These are phyloP conservation scores for Phytopythium sindhum DNA, from an alignment of 352 stramenopile species.

Conservation along the genomic window DNA sequence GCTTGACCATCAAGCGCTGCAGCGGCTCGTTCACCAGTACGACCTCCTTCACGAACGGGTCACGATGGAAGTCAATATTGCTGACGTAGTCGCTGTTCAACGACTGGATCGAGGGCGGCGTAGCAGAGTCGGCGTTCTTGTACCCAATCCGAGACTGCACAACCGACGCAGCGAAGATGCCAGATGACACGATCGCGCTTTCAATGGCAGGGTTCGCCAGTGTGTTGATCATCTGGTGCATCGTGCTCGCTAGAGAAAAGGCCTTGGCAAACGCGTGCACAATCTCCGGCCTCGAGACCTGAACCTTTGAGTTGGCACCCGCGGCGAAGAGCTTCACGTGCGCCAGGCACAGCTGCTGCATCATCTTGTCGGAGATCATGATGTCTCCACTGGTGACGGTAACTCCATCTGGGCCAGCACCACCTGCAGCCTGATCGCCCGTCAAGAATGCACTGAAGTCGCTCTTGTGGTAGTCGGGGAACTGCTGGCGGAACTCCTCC, in stretches of 20 bases:
- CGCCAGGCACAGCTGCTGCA: conserved; percentile 68
- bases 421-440: conserved; percentile 24
- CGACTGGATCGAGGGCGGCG: conserved; percentile 49
- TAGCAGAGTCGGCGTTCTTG: conserved; percentile 20
- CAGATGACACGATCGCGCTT: conserved; percentile 43
- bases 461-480: conserved; percentile 87
- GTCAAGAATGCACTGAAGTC: conserved; percentile 73
- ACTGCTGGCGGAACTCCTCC: conserved; percentile 89
- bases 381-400: conserved; percentile 30
- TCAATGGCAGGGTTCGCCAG: conserved; percentile 42
- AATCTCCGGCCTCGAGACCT: conserved; percentile 38
- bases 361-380: conserved; percentile 70
- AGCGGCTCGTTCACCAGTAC: conserved; percentile 88
- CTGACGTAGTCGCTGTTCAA: conserved; percentile 74
- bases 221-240: conserved; percentile 66
- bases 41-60: conserved; percentile 92
- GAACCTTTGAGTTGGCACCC: conserved; percentile 39
- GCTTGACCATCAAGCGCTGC: conserved; percentile 84
- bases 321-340: conserved; percentile 70
- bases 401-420: conserved; percentile 8
- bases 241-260: conserved; percentile 64
- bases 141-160: conserved; percentile 66
- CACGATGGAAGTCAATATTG: conserved; percentile 92
- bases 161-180: conserved; percentile 60
- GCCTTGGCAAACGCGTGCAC: conserved; percentile 64